Evolutionary conservation across 2,329 filamentous ascomycete species (phyloP), one percentile per base, ranked within the genome.

Genomic region (Aureobasidium sp.): DNA sequence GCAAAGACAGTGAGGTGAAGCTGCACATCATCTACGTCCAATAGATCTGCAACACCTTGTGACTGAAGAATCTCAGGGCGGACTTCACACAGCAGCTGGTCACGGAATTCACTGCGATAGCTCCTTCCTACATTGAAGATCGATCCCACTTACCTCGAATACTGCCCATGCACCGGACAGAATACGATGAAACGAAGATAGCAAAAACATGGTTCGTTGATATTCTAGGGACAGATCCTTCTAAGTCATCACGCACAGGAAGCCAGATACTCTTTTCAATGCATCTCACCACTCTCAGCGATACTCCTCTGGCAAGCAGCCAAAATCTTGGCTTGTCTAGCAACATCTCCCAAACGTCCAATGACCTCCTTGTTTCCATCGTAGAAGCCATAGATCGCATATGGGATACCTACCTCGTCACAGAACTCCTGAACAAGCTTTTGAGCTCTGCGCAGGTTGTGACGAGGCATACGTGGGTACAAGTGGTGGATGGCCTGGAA

Each of bases 401-500:
- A 96, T 1, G 89, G 90, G 62, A 96, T 90, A 17, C 84, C 86
- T 0, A 90, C 90, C 29, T 95, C 91, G 51, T 84, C 79, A 69
- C 91, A 96, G 70, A 95, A 96, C 49, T 90, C 85, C 69, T 87
- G 81, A 11, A 96, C 89, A 39, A 94, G 79, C 68, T 82, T 85
- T 75, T 94, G 91, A 4, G 87, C 83, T 62, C 78, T 78, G 51
- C 91, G 86, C 57, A 96, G 81, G 72, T 96, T 96, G 73, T 96
- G 91, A 45, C 91, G 82, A 11, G 91, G 91, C 65, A 96, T 85
- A 12, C 91, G 84, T 1, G 91, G 91, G 71, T 87, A 96, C 25
- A 96, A 77, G 71, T 96, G 91, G 71, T 96, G 91, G 57, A 96
- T 87, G 8, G 87, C 90, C 74, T 96, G 91, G 74, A 96, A 96